Evolutionary conservation across 2,329 filamentous ascomycete genomes (phyloP), one percentile per base, ranked within the genome.

Genomic region (Colletotrichum eleusines): DNA sequence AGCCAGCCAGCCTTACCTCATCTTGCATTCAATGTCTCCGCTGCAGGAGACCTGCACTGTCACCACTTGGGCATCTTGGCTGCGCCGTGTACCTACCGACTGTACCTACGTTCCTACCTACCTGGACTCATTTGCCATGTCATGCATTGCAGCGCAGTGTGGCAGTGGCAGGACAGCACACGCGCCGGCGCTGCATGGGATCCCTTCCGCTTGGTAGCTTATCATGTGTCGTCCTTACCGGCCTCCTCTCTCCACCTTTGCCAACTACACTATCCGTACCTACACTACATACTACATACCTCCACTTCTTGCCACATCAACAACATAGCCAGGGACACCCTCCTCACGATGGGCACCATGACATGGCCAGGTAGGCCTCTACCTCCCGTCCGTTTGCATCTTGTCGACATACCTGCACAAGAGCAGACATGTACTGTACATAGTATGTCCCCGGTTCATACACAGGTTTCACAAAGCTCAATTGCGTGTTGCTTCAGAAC

Each of bases 11-110:
- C 23, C 26, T 40, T 57, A 57, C 44, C 64, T 63, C 58, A 68
- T 68, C 69, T 63, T 69, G 59, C 69, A 71, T 68, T 23, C 31
- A 12, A 23, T 35, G 60, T 53, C 23, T 33, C 60, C 35, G 48
- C 60, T 63, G 60, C 35, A 63, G 60, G 46, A 63, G 46, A 42
- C 23, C 33, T 61, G 58, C 58, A 48, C 44, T 46, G 58, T 61
- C 44, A 48, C 42, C 33, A n/a, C 58, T 23, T 26, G 44, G 20
- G 54, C 44, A 61, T 50, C 58, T 61, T 50, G 40, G 42, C 42
- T 50, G 58, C 58, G 38, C 26, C 16, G 42, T 38, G 42, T 59
- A n/a, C 40, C n/a, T n/a, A n/a, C n/a, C n/a, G n/a, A n/a, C n/a
- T n/a, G n/a, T n/a, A n/a, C n/a, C n/a, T n/a, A n/a, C n/a, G n/a